Evolutionary conservation across 148 eudicot species (phyloP).

Genomic region (Limonium bicolor): DNA sequence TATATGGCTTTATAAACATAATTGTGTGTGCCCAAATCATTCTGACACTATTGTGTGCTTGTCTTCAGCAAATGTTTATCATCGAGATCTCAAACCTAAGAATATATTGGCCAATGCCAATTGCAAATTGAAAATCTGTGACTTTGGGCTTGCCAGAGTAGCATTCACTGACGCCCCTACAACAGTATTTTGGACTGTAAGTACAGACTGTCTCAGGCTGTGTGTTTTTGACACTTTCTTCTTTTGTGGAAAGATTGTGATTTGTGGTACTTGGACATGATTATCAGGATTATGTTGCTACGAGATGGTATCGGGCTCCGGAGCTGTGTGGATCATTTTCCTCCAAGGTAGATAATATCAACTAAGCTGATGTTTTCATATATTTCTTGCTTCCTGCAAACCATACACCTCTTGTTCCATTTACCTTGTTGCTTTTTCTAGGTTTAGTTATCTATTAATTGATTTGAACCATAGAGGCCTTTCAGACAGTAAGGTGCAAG

Average conservation of each 20-base stretch:
- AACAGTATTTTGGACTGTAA: slow-evolving; percentile 7
- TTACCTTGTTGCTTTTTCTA: no score
- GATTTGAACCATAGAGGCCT: no score
- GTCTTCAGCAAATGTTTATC: slow-evolving; percentile 4
- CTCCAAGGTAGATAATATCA: slow-evolving; percentile 38
- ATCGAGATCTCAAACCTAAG: slow-evolving; percentile 18
- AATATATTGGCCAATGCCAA: slow-evolving; percentile 7
- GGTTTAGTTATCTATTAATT: no score
- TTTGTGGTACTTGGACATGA: not conserved
- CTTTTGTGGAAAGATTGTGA: not conserved
- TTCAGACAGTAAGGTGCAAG: no score
- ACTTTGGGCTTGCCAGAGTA: slow-evolving; percentile 6
- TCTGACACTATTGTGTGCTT: no score
- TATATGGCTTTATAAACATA: no score
- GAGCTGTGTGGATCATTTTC: slow-evolving; percentile 61
- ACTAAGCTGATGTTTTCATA: no score
- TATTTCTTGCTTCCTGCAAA: no score
- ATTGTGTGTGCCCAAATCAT: no score
- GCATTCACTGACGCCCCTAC: slow-evolving; percentile 6
- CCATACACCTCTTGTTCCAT: no score
- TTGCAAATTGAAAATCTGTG: slow-evolving; percentile 7
- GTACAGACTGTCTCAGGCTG: not conserved
- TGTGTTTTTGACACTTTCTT: not conserved
- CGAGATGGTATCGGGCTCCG: slow-evolving; percentile 73
- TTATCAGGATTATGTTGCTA: slow-evolving; percentile 61